Conservation (phyloP, 164 flowering plant species). For the Brasenia schreberi region DNA sequence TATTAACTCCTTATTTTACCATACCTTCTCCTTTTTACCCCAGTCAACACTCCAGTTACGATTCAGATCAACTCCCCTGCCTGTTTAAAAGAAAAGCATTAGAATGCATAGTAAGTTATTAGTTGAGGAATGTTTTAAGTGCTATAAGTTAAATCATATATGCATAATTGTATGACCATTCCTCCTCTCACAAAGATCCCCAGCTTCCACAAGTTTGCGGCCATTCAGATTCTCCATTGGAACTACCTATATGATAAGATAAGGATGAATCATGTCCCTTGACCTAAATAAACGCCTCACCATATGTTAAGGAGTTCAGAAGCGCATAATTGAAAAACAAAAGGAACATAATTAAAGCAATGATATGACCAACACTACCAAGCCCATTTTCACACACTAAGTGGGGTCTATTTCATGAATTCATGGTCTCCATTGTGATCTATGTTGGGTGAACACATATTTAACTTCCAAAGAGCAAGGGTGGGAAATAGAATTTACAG, state of each 20-base stretch:
- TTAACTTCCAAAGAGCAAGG: no score
- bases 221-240: constrained; percentile 97
- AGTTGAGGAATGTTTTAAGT: background rate
- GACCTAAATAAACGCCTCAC: no score
- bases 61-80: constrained; percentile 98
- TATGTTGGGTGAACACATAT: no score
- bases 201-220: constrained; percentile 84
- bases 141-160: background rate
- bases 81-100: constrained; percentile 25
- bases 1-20: background rate
- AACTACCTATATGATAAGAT: constrained; percentile 39
- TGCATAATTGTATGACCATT: constrained; percentile 42
- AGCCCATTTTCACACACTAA: no score
- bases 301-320: background rate
- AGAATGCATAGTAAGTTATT: background rate
- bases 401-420: no score
- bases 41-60: constrained; percentile 99
- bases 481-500: no score
- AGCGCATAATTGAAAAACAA: background rate
- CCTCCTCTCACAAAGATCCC: constrained; percentile 95
- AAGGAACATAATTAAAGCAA: background rate
- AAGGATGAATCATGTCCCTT: background rate
- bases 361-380: background rate
- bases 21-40: constrained; percentile 98
- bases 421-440: no score